A percentile compares a stretch with the other conserved stretches of the same genome.
These are phyloP conservation scores for Incumbomyces delicatus DNA, from an alignment of 2,329 filamentous ascomycete genomes.

Conservation along the genomic window DNA sequence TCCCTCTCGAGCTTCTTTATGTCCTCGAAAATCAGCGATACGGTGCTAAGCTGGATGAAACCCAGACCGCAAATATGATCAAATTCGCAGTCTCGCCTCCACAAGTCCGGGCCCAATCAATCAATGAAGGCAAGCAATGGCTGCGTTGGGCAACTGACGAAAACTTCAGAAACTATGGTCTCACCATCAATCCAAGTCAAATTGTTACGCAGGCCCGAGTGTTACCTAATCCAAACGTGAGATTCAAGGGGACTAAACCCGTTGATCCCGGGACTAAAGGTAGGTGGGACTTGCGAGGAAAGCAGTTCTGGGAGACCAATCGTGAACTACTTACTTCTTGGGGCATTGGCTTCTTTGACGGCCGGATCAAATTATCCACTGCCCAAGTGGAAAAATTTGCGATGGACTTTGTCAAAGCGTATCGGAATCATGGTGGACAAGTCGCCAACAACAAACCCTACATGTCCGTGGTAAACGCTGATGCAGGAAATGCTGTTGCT, in stretches of 20 bases:
- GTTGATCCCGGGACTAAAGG: constrained; percentile 57
- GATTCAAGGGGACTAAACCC: constrained; percentile 44
- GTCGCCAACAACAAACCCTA: constrained; percentile 40
- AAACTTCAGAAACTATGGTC: constrained; percentile 61
- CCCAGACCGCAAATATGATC: constrained; percentile 77
- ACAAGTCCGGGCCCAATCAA: constrained; percentile 53
- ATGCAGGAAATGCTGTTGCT: constrained; percentile 47
- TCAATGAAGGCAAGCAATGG: constrained; percentile 57
- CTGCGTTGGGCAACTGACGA: constrained; percentile 61
- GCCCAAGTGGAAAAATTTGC: constrained; percentile 44
- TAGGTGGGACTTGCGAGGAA: constrained; percentile 78
- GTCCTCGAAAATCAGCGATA: constrained; percentile 49
- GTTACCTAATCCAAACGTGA: constrained; percentile 59
- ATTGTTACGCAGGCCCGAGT: constrained; percentile 60
- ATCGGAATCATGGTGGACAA: constrained; percentile 51
- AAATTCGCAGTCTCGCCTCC: constrained; percentile 81
- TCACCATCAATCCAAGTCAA: constrained; percentile 57
- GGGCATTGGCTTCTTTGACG: constrained; percentile 61
- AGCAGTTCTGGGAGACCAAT: constrained; percentile 65
- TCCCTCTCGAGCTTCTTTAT: constrained; percentile 48
- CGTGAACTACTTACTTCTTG: constrained; percentile 55
- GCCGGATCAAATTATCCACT: constrained; percentile 37
- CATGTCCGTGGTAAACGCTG: constrained; percentile 32
- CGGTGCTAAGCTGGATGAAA: constrained; percentile 47
- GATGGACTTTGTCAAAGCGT: constrained; percentile 52